phyloP scores from a whole-genome alignment of 352 stramenopile genomes.

The Phytophthora pisi region DNA sequence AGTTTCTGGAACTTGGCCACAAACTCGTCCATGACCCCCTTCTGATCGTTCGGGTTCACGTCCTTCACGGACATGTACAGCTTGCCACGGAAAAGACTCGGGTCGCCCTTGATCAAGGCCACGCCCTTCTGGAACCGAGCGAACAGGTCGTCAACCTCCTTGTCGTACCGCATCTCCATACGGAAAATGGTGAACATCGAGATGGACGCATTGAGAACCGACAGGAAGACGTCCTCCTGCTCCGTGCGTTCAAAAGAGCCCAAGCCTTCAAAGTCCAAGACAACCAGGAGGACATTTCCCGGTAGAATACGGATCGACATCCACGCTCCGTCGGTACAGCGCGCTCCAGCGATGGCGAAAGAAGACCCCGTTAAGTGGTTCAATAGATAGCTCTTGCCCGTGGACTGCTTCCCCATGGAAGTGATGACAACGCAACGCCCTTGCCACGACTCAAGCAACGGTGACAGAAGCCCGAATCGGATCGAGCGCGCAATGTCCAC shows the following conservation, averaged over 20 bases:
- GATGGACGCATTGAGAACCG: conserved; percentile 64
- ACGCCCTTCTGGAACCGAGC: conserved; percentile 70
- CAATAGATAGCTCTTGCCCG: conserved; percentile 81
- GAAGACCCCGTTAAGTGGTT: conserved; percentile 80
- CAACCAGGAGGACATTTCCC: conserved; percentile 55
- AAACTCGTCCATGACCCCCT: conserved; percentile 60
- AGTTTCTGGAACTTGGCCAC: conserved; percentile 54
- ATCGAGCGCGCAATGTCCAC: conserved; percentile 61
- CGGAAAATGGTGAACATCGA: conserved; percentile 74
- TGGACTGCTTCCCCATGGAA: conserved; percentile 75
- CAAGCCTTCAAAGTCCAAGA: conserved; percentile 82
- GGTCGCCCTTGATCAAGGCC: conserved; percentile 64
- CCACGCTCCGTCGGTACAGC: conserved; percentile 50
- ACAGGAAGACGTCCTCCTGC: conserved; percentile 73
- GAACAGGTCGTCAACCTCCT: conserved; percentile 78
- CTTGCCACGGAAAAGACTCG: conserved; percentile 63
- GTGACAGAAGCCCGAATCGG: conserved; percentile 46
- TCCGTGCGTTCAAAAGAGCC: conserved; percentile 70
- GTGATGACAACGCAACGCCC: conserved; percentile 44
- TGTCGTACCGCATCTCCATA: conserved; percentile 79
- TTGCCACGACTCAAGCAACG: conserved; percentile 46
- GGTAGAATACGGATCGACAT: conserved; percentile 46
- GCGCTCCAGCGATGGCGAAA: conserved; percentile 62
- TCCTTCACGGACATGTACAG: conserved; percentile 83
- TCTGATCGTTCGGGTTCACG: conserved; percentile 76